Evolutionary conservation across 495 filamentous ascomycete genomes (phyloP), one percentile per base, ranked within the genome.

Genomic region (Cercophora samala): DNA sequence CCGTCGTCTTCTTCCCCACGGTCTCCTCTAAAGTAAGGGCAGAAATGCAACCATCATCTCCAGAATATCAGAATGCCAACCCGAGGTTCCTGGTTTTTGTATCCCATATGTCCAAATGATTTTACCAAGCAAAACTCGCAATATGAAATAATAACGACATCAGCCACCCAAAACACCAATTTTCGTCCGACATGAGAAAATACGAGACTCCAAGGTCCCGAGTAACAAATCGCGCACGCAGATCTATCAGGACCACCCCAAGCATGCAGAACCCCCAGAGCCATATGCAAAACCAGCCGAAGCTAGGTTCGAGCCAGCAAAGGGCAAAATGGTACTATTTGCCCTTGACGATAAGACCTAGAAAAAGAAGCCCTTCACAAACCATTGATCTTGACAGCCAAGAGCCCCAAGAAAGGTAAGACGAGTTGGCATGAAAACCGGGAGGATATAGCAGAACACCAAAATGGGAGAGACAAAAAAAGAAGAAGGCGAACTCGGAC

Each of bases 211-310:
- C 4, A 46, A 62, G 17, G 18, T 46, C 37, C 37, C 37, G 2
- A 9, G 11, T 3, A n/a, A n/a, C 18, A 62, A 62, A 62, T 8
- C 29, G 18, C n/a, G 15, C n/a, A 23, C 60, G 11, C 58, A 62
- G 29, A 62, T 62, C 60, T 62, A 62, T 62, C 25, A 42, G 32
- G 60, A 46, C 60, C 60, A 8, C 60, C 8, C 32, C n/a, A 29
- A 22, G n/a, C 56, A 60, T 29, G 25, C 29, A 62, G 4, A 37
- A 62, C 60, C 19, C 60, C 13, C 32, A 62, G 15, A 25, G 24
- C 60, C 24, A 29, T 8, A 42, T 62, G 60, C 60, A 62, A 62
- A 37, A 37, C 32, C 60, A 62, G 29, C 25, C 60, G 32, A 13
- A 62, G 29, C 29, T 24, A 62, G 26, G 4, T 60, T 46, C 37